A percentile compares a stretch with the other conserved stretches of the same genome.
Conservation (phyloP, 2,329 filamentous ascomycete species). For the Trichophaea hybrida region DNA sequence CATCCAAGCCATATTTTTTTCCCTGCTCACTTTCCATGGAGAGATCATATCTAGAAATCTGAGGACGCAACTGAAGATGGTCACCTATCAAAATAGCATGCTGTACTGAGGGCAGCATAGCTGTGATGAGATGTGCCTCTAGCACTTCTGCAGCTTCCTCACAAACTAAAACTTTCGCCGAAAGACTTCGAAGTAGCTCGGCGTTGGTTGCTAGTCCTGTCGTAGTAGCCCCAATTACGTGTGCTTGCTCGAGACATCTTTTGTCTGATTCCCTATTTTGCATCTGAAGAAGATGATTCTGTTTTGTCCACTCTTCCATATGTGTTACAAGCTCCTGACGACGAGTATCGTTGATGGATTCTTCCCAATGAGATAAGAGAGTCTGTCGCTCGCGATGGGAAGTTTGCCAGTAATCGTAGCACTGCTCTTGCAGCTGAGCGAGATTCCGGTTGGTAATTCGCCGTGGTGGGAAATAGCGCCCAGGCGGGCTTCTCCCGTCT, state of each 20-base stretch:
- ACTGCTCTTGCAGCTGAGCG: no score
- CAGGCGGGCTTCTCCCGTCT: no score
- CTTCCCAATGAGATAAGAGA: background rate
- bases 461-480: no score
- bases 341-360: background rate
- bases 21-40: slow-evolving; percentile 39
- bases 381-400: background rate
- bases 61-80: slow-evolving; percentile 46
- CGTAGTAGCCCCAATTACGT: slow-evolving; percentile 46
- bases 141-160: slow-evolving; percentile 57
- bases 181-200: slow-evolving; percentile 37
- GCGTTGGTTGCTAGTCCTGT: slow-evolving; percentile 43
- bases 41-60: slow-evolving; percentile 42
- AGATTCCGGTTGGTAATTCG: no score
- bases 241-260: slow-evolving; percentile 31
- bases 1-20: slow-evolving; percentile 41
- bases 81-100: slow-evolving; percentile 52
- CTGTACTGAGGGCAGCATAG: slow-evolving; percentile 45
- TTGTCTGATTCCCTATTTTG: slow-evolving; percentile 32
- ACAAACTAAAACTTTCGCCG: slow-evolving; percentile 45
- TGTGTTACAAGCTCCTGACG: background rate
- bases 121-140: slow-evolving; percentile 47
- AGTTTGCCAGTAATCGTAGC: background rate
- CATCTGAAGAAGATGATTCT: slow-evolving; percentile 19
- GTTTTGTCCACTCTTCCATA: background rate